Evolutionary conservation across 148 eudicot genomes (phyloP).

Genomic region (Rhododendron kiyosumense): DNA sequence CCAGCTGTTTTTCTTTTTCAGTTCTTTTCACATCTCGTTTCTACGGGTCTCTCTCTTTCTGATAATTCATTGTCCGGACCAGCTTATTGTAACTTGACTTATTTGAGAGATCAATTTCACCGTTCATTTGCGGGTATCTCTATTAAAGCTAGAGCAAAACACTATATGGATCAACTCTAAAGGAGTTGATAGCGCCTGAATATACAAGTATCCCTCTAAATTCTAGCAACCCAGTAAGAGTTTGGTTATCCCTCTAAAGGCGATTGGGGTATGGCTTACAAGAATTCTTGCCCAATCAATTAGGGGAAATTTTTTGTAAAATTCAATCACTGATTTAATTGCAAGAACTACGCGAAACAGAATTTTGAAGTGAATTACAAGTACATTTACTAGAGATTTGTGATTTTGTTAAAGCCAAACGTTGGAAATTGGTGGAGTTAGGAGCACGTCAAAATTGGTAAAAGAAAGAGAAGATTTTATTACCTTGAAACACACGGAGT

Average conservation of each 20-base stretch:
- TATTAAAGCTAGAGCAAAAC: no score
- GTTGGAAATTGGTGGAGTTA: neutral
- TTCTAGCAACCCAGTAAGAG: neutral
- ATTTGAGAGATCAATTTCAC: no score
- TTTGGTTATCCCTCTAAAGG: neutral
- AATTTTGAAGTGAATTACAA: neutral
- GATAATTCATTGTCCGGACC: no score
- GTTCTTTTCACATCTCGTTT: neutral
- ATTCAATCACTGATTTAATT: neutral
- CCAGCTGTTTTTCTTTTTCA: slow-evolving; percentile 11
- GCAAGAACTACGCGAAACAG: neutral
- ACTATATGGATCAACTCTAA: neutral
- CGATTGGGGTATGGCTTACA: no score
- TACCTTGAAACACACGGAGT: neutral
- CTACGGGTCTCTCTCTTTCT: neutral
- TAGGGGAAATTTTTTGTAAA: neutral
- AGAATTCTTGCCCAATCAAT: no score
- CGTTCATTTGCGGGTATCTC: no score
- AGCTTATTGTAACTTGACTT: neutral
- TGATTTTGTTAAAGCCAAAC: neutral
- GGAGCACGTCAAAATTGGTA: neutral
- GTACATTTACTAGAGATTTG: neutral
- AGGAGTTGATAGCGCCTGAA: no score
- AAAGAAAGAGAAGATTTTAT: no score
- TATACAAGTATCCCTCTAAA: neutral